A percentile compares a stretch with the other conserved stretches of the same genome.
Conservation (phyloP, 2,329 filamentous ascomycete species). For the Apiospora arundinis region DNA sequence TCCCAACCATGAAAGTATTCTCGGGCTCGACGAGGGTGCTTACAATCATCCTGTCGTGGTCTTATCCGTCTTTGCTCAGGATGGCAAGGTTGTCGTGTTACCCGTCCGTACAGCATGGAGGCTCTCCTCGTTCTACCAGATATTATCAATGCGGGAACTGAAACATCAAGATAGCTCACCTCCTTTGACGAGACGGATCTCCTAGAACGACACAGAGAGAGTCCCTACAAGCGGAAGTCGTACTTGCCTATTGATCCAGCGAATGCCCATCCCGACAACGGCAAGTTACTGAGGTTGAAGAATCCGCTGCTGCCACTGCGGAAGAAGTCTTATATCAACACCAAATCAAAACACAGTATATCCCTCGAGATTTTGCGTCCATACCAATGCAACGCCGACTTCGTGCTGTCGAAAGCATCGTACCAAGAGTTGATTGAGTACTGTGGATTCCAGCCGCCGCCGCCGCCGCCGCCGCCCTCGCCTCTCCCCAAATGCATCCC, state of each 20-base stretch:
- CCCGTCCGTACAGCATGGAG: not conserved
- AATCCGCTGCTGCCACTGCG: not conserved
- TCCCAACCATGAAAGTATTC: not conserved
- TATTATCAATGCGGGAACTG: not conserved
- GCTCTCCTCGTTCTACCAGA: not conserved
- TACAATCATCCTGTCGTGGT: conserved; percentile 1
- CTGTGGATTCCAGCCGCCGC: not conserved
- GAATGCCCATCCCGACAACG: conserved; percentile 3
- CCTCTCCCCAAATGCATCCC: not conserved
- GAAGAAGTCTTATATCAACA: not conserved
- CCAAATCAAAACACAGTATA: not conserved
- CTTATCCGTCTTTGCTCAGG: not conserved
- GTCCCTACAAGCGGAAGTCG: not conserved
- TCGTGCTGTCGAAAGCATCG: conserved; percentile 1
- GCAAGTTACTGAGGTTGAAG: not conserved
- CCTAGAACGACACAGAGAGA: not conserved
- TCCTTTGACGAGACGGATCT: conserved; percentile 5
- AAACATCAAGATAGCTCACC: conserved; percentile 6
- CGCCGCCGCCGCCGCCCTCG: not conserved
- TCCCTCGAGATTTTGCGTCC: not conserved
- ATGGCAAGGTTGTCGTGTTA: not conserved
- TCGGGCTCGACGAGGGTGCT: not conserved
- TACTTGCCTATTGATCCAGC: conserved; percentile 1
- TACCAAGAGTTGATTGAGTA: not conserved
- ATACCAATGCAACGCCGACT: not conserved